Percentiles rank a stretch among this genome's conserved stretches.
Evolutionary conservation across 2,329 filamentous ascomycete species (phyloP).

Genomic region (Uncinocarpus reesii): DNA sequence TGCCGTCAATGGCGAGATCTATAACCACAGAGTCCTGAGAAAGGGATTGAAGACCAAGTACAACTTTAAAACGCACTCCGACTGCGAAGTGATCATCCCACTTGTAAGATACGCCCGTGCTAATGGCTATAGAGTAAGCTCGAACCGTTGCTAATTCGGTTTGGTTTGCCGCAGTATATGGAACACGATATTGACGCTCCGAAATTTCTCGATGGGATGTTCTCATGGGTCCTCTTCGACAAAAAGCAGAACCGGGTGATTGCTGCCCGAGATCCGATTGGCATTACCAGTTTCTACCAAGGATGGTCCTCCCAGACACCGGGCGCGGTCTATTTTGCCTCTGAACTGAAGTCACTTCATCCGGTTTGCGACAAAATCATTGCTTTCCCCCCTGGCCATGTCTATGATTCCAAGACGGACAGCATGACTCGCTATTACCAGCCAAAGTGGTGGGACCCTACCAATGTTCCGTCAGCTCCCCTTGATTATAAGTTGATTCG

Average conservation of each 20-base stretch:
- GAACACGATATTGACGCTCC: constrained; percentile 86
- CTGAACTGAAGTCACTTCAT: constrained; percentile 87
- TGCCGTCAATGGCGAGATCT: constrained; percentile 98
- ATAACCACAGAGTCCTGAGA: constrained; percentile 94
- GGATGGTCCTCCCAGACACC: constrained; percentile 78
- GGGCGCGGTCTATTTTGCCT: constrained; percentile 85
- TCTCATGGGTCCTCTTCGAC: constrained; percentile 97
- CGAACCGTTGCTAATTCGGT: neutral
- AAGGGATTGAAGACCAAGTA: constrained; percentile 76
- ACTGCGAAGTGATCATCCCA: constrained; percentile 98
- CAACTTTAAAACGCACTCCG: constrained; percentile 96
- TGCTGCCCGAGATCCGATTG: constrained; percentile 91
- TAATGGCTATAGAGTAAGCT: neutral
- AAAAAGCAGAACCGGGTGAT: constrained; percentile 86
- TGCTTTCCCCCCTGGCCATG: constrained; percentile 85
- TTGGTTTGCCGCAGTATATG: constrained; percentile 55
- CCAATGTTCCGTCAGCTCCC: constrained; percentile 65
- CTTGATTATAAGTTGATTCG: constrained; percentile 76
- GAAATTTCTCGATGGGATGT: constrained; percentile 96
- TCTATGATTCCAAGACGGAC: constrained; percentile 90
- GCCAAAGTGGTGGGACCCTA: constrained; percentile 82
- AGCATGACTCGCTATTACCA: constrained; percentile 79
- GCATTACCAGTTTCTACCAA: constrained; percentile 94
- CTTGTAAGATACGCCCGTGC: constrained; percentile 56
- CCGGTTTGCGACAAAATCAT: constrained; percentile 92